Conservation (phyloP, 345 rosid species). For the Dipteronia dyeriana region DNA sequence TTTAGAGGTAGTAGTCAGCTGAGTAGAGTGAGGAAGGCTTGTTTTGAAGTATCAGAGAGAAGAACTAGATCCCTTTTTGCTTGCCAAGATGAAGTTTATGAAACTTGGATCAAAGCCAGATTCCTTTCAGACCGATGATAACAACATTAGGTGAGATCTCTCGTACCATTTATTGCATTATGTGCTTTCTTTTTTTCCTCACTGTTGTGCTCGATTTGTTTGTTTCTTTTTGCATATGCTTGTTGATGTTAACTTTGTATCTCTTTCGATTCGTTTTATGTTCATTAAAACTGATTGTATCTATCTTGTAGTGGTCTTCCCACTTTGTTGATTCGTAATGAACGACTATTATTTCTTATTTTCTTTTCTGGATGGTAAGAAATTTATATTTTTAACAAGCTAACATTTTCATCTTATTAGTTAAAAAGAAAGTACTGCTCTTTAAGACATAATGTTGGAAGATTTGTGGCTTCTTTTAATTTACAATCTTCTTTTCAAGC, state of each 20-base stretch:
- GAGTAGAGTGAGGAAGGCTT: conserved; percentile 25
- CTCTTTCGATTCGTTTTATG: conserved; percentile 4
- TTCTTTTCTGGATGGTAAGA: not conserved
- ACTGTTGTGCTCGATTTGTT: conserved; percentile 16
- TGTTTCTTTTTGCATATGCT: conserved; percentile 7
- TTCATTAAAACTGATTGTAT: conserved; percentile 11
- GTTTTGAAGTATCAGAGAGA: conserved; percentile 17
- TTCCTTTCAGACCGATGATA: conserved; percentile 56
- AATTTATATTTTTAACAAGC: not conserved
- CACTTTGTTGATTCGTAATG: conserved; percentile 7
- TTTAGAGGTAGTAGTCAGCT: conserved; percentile 22
- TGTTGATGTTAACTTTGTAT: conserved; percentile 4
- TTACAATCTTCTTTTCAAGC: not conserved
- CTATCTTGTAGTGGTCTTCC: not conserved
- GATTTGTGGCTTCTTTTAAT: not conserved
- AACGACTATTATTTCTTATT: not conserved
- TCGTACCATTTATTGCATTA: not conserved
- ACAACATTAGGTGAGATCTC: conserved; percentile 46
- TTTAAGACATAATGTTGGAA: conserved; percentile 2
- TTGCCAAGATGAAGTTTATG: conserved; percentile 86
- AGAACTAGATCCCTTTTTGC: conserved; percentile 22
- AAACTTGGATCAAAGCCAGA: conserved; percentile 89
- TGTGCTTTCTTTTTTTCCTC: conserved; percentile 6
- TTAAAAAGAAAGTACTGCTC: not conserved
- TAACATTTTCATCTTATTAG: not conserved